Evolutionary conservation across 495 filamentous ascomycete genomes (phyloP).

Genomic region (Hyaloscypha hepaticicola): DNA sequence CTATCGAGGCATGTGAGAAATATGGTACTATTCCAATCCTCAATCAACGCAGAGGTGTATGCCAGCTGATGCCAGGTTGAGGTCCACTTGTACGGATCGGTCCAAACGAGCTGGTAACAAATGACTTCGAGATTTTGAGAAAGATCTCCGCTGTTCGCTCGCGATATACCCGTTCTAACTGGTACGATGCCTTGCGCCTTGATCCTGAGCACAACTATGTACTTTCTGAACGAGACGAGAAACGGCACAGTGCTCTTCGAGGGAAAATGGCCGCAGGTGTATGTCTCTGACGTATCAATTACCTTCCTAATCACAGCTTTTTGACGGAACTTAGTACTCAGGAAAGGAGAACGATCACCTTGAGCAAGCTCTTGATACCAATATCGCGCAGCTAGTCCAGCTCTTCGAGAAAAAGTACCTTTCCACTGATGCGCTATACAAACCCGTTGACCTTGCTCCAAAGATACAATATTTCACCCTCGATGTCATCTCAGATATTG

Average conservation of each 20-base stretch:
- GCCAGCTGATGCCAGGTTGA: slow-evolving; percentile 4
- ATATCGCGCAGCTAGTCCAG: slow-evolving; percentile 12
- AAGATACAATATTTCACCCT: slow-evolving; percentile 39
- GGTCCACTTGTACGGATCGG: slow-evolving; percentile 43
- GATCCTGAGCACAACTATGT: slow-evolving; percentile 37
- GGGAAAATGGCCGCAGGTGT: slow-evolving; percentile 39
- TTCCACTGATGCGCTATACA: slow-evolving; percentile 9
- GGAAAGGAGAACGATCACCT: slow-evolving; percentile 32
- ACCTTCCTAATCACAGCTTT: neutral
- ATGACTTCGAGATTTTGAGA: slow-evolving; percentile 36
- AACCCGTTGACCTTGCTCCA: slow-evolving; percentile 39
- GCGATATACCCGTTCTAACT: slow-evolving; percentile 32
- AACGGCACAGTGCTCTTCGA: slow-evolving; percentile 36
- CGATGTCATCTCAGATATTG: slow-evolving; percentile 41
- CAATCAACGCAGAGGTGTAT: neutral
- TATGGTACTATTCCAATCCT: neutral
- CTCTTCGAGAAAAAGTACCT: slow-evolving; percentile 21
- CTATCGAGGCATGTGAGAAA: neutral
- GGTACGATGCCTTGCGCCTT: slow-evolving; percentile 32
- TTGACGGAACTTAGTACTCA: neutral
- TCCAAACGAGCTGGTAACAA: slow-evolving; percentile 41
- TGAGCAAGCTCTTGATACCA: slow-evolving; percentile 12
- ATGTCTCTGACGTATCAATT: no score
- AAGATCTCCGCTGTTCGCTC: slow-evolving; percentile 39
- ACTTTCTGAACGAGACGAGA: slow-evolving; percentile 35